These are phyloP conservation scores for Nannochloris sp. DNA, from an alignment of 139 green algal species.

Conservation along the genomic window DNA sequence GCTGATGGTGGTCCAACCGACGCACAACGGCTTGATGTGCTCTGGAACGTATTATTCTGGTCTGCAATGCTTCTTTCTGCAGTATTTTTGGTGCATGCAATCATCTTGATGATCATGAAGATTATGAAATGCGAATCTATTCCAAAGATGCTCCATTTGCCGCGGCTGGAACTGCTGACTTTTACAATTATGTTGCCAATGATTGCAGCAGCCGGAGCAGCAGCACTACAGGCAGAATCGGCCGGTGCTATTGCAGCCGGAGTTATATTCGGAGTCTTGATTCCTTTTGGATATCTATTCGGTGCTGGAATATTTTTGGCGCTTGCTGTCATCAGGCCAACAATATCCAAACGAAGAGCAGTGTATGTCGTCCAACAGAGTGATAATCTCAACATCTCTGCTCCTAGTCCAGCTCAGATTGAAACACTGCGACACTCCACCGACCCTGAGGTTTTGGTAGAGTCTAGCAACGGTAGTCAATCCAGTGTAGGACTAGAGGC, in stretches of 20 bases:
- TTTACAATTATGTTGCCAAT: conserved; percentile 31
- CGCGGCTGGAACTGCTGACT: conserved; percentile 22
- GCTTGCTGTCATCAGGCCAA: conserved; percentile 9
- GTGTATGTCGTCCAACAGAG: conserved; percentile 8
- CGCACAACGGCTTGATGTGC: not conserved
- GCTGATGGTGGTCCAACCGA: conserved; percentile 4
- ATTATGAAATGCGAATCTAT: not conserved
- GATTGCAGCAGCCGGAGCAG: conserved; percentile 16
- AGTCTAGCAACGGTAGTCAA: not conserved
- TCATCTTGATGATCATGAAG: too few species aligned
- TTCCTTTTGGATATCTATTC: conserved; percentile 12
- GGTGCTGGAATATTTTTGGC: conserved; percentile 9
- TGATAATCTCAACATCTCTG: too few species aligned
- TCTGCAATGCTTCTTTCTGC: conserved; percentile 11
- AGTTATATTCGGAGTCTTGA: conserved; percentile 18
- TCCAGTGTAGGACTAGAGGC: not conserved
- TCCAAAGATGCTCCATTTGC: conserved; percentile 29
- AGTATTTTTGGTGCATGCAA: conserved; percentile 7
- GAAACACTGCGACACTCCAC: too few species aligned
- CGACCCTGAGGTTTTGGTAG: not conserved
- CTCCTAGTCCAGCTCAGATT: too few species aligned
- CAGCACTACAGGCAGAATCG: conserved; percentile 5
- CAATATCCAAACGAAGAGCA: conserved; percentile 12
- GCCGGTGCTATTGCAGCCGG: conserved; percentile 3
- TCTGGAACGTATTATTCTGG: conserved; percentile 29